phyloP scores from a whole-genome alignment of 1,139 yeast genomes.

The Yamadazyma triangularis region DNA sequence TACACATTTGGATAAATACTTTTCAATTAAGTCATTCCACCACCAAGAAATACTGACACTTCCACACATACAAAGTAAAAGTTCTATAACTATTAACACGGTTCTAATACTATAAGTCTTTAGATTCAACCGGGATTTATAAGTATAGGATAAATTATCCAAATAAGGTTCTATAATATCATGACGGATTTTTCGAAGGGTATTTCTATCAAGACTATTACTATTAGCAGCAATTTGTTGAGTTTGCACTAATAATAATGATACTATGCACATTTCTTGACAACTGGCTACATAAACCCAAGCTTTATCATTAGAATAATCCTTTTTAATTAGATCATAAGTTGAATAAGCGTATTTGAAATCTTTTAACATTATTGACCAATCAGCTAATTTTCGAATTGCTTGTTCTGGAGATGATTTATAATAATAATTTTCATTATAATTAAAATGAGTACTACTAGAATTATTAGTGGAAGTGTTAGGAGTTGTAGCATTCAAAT shows the following conservation, averaged over 20 bases:
- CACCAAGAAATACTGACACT: constrained; percentile 40
- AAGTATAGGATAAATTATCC: constrained; percentile 54
- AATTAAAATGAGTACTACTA: constrained; percentile 23
- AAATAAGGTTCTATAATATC: constrained; percentile 61
- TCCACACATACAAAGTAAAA: constrained; percentile 48
- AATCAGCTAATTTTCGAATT: constrained; percentile 81
- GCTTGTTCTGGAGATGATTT: constrained; percentile 68
- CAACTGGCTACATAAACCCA: constrained; percentile 81
- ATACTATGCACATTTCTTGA: constrained; percentile 81
- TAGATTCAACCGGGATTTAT: constrained; percentile 56
- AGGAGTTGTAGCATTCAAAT: constrained; percentile 6
- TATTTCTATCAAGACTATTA: constrained; percentile 38
- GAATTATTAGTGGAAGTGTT: constrained; percentile 3
- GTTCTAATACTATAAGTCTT: constrained; percentile 58
- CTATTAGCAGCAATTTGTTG: constrained; percentile 16
- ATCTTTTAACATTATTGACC: constrained; percentile 86
- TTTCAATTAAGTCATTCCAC: constrained; percentile 47
- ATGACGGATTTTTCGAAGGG: constrained; percentile 57
- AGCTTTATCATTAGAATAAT: constrained; percentile 73
- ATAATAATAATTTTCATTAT: constrained; percentile 50
- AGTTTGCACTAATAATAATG: constrained; percentile 66
- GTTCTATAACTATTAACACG: constrained; percentile 38
- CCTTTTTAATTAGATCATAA: constrained; percentile 79
- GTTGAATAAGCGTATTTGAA: constrained; percentile 81
- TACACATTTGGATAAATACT: constrained; percentile 37